These are phyloP conservation scores for Trametes villosa DNA, from an alignment of 768 basidiomycete genomes.

Conservation along the genomic window DNA sequence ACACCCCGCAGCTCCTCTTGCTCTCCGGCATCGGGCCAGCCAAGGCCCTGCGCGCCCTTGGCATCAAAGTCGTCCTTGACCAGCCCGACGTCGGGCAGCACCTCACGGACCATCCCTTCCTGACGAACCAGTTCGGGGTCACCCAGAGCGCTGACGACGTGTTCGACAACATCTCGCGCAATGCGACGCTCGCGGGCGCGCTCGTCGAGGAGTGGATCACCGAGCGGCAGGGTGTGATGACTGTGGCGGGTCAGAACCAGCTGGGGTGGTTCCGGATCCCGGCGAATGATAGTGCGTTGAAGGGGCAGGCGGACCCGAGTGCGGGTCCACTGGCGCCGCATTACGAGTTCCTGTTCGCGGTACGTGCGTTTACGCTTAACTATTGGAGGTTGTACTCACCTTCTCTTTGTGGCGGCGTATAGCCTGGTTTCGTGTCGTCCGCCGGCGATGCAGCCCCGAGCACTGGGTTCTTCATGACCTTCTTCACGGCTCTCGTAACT, in stretches of 20 bases:
- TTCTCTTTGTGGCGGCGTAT: background rate
- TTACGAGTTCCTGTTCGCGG: conserved; percentile 13
- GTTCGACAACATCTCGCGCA: conserved; percentile 16
- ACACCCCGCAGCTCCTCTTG: conserved; percentile 31
- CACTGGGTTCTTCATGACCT: conserved; percentile 27
- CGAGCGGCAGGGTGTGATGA: conserved; percentile 17
- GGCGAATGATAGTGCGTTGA: conserved; percentile 1
- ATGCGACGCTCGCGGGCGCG: conserved; percentile 13
- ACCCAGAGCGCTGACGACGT: conserved; percentile 13
- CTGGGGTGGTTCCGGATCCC: conserved; percentile 17
- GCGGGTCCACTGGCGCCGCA: conserved; percentile 22
- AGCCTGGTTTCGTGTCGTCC: conserved; percentile 7
- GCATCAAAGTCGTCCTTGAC: conserved; percentile 28
- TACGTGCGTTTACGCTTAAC: background rate
- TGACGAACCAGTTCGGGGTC: conserved; percentile 24
- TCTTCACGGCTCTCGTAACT: conserved; percentile 20
- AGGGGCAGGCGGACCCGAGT: conserved; percentile 11
- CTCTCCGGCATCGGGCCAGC: conserved; percentile 37
- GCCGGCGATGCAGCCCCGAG: conserved; percentile 10
- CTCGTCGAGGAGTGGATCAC: conserved; percentile 19
- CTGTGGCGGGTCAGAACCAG: conserved; percentile 5
- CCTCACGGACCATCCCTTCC: conserved; percentile 33
- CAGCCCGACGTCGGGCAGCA: conserved; percentile 36
- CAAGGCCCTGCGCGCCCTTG: conserved; percentile 22
- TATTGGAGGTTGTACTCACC: background rate